Evolutionary conservation across 768 basidiomycete genomes (phyloP), one percentile per base, ranked within the genome.

Genomic region (Tylopilus plumbeoviolaceoides): DNA sequence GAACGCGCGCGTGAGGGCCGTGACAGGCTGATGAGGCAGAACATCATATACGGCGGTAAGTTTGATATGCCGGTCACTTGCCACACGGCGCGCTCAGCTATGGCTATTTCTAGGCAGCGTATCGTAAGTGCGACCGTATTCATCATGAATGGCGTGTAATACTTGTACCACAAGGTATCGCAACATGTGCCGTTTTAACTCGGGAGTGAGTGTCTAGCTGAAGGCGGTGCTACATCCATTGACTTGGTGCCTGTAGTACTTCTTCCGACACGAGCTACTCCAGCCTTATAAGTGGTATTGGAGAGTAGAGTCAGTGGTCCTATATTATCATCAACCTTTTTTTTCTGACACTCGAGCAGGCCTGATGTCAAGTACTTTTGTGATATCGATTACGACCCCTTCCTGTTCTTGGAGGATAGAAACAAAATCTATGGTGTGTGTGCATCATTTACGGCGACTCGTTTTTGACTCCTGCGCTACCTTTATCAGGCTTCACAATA

Each of bases 141-240:
- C 23, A 10, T 21, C n/a, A 17, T 14, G 38, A 38, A 42, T 12
- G 14, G 9, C 12, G 25, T 14, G 27, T 51, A 27, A 54, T 7
- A 12, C 12, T 38, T 36, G 10, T 15, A 27, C 43, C 11, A 21
- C 8, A 33, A 78, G 73, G n/a, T 87, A 89, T 59, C 77, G 84
- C n/a, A 85, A 87, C 50, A 87, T 89, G 87, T 88, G 87, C 64
- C 75, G 86, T 35, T 89, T 80, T 69, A 85, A 87, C 66, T 86
- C 83, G 1, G 85, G 83, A 2, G 82, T 83, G 57, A 54, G 78
- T 65, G 25, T 10, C 28, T 33, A 38, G n/a, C 40, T 40, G 11
- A 33, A 36, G 14, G 2, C 15, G 17, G 7, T 41, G 17, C 25
- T 31, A 3, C 31, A 25, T 18, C 51, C 11, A 44, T 51, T 60